Percentiles rank a stretch among this genome's conserved stretches.
Evolutionary conservation across 805 yeast species (phyloP).

Genomic region (Pichia eremophila): DNA sequence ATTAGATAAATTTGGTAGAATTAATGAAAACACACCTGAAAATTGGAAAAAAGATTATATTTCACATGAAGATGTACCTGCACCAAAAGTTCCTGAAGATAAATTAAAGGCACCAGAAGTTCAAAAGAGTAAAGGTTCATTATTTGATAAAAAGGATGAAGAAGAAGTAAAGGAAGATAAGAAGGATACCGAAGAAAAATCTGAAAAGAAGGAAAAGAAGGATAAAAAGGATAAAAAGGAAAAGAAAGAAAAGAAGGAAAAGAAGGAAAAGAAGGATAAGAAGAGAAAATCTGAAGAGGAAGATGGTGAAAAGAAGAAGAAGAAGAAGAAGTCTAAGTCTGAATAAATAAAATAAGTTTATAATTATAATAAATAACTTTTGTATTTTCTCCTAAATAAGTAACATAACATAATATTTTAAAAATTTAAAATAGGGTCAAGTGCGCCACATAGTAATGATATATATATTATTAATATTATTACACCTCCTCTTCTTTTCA

Average conservation of each 20-base stretch:
- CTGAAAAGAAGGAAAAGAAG: constrained; percentile 14
- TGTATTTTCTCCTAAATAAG: neutral
- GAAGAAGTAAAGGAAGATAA: constrained; percentile 24
- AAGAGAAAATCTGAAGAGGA: constrained; percentile 17
- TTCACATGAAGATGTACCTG: constrained; percentile 54
- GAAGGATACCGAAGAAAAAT: constrained; percentile 31
- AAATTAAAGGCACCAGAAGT: constrained; percentile 33
- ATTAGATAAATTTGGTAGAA: constrained; percentile 91
- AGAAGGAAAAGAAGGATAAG: constrained; percentile 30
- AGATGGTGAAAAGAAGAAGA: constrained; percentile 14
- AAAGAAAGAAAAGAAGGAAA: constrained; percentile 15
- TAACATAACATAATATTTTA: neutral
- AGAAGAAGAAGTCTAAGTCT: constrained; percentile 17
- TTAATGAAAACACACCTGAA: constrained; percentile 87
- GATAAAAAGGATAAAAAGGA: constrained; percentile 18
- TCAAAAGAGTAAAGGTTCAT: constrained; percentile 39
- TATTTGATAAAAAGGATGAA: constrained; percentile 22
- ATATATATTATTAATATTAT: too few relatives aligned
- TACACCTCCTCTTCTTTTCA: too few relatives aligned
- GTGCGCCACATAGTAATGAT: too few relatives aligned
- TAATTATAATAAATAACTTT: neutral
- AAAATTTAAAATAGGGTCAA: too few relatives aligned
- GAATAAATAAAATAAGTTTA: neutral
- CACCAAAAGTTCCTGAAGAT: constrained; percentile 49
- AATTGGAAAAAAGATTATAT: constrained; percentile 84